phyloP scores from a whole-genome alignment of 352 stramenopile species.

The Vaucheria bursata region DNA sequence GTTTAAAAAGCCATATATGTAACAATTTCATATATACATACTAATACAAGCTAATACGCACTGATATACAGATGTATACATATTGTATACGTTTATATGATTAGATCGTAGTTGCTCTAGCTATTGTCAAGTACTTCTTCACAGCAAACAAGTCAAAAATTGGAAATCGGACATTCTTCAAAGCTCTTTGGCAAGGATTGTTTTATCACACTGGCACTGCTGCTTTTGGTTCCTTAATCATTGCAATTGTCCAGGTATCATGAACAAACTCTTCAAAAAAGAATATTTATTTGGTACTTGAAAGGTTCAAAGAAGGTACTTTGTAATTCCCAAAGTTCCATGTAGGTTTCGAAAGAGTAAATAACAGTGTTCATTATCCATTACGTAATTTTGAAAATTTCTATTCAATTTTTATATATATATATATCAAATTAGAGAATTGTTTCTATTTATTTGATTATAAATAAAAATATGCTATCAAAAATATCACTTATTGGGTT shows the following conservation, averaged over 20 bases:
- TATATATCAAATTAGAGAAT: too few species aligned
- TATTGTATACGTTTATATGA: background rate
- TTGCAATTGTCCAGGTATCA: constrained; percentile 91
- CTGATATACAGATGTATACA: background rate
- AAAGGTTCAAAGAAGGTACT: too few species aligned
- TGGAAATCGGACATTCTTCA: constrained; percentile 53
- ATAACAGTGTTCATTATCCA: too few species aligned
- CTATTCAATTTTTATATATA: too few species aligned
- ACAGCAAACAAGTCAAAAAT: constrained; percentile 61
- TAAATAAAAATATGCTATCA: too few species aligned
- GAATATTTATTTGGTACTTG: too few species aligned
- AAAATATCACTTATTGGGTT: too few species aligned
- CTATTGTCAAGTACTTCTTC: constrained; percentile 84
- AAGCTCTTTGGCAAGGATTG: constrained; percentile 24
- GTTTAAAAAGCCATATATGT: background rate
- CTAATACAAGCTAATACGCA: background rate
- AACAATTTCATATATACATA: background rate
- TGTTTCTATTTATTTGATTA: too few species aligned
- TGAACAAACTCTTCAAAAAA: too few species aligned
- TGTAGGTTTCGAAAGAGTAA: too few species aligned
- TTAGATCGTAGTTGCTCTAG: constrained; percentile 75
- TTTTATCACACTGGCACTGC: constrained; percentile 61
- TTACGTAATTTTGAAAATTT: too few species aligned
- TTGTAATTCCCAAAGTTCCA: too few species aligned
- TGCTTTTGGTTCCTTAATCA: constrained; percentile 88